phyloP scores from a whole-genome alignment of 768 basidiomycete genomes.

The Fistulinella prunicolor region DNA sequence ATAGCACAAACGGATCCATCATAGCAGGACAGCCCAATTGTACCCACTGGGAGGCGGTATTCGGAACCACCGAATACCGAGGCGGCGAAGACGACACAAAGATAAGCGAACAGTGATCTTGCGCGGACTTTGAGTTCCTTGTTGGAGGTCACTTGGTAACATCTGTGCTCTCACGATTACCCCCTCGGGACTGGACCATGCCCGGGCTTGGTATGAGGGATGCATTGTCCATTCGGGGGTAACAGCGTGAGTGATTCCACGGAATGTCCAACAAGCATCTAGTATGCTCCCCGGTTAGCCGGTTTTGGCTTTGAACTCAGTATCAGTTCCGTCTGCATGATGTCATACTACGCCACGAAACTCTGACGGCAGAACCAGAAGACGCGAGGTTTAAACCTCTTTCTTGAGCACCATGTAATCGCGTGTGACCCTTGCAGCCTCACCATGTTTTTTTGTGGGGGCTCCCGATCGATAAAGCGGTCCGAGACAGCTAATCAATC shows the following conservation, averaged over 20 bases:
- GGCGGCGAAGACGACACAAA: background rate
- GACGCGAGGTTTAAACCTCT: too few species aligned
- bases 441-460: too few species aligned
- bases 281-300: background rate
- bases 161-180: background rate
- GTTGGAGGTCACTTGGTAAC: background rate
- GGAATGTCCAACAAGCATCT: background rate
- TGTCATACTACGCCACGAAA: background rate
- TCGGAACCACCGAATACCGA: background rate
- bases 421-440: too few species aligned
- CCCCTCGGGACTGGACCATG: background rate
- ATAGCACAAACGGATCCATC: too few species aligned
- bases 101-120: background rate
- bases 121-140: background rate
- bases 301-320: background rate
- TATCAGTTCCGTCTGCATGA: background rate
- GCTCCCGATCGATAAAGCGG: background rate
- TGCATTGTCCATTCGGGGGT: background rate
- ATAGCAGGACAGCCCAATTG: too few species aligned
- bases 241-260: background rate
- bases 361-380: too few species aligned
- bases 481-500: too few species aligned
- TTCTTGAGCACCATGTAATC: too few species aligned
- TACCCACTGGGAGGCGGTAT: too few species aligned
- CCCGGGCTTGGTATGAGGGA: background rate